Evolutionary conservation across 805 yeast species (phyloP), one percentile per base, ranked within the genome.

Genomic region (Dipodascopsis uninucleata): DNA sequence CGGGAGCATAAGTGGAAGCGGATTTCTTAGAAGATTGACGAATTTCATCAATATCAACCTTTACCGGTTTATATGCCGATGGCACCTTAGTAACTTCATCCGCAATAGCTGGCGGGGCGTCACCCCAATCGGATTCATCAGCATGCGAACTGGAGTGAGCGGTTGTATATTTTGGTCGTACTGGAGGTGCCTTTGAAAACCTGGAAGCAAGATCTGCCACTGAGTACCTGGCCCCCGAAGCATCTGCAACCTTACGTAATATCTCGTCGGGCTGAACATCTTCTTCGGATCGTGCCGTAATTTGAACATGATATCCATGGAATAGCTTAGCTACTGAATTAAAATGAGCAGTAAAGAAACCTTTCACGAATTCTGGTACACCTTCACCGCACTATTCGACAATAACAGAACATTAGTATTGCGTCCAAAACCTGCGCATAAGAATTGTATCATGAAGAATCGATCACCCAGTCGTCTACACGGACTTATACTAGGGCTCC

Each of bases 221-320:
- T 3, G 93, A 81, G 68, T 93, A 93, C 61, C 95, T 81, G 14
- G 98, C 96, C 58, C 98, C 98, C 1, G 97, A 85, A 26, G 97
- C 96, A 55, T 86, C 83, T 53, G 85, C 80, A 38, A 93, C 80
- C 53, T 86, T 81, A 34, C 78, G 72, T 56, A 87, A 64, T 46
- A 93, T 76, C 48, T 84, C 94, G 21, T 74, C 74, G 34, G 84
- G 83, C 57, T 86, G 85, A 62, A 94, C 74, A 64, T 93, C 98
- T 60, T 88, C 96, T 33, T 77, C 71, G 61, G 86, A 95, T 68
- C 97, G 80, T n/a, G 97, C 97, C 38, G 96, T 88, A 55, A 93
- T 81, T 67, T 93, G 97, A 43, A 93, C 89, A 63, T 93, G 98
- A 68, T 90, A 93, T 36, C 95, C 58, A 29, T 60, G 62, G 53